Base-by-base conservation (phyloP, 805 yeast genomes). In the Candida railenensis region DNA sequence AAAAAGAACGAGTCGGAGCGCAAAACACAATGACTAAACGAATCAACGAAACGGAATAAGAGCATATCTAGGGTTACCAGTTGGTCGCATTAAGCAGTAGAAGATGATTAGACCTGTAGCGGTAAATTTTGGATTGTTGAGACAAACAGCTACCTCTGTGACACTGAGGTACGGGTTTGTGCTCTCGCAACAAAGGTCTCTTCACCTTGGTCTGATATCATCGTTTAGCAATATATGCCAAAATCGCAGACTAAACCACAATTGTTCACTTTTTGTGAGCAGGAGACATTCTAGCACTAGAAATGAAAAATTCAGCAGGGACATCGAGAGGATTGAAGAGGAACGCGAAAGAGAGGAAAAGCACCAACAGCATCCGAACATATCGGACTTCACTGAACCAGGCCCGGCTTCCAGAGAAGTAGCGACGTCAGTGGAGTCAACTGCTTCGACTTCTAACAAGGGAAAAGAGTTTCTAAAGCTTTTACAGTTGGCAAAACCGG, bases 401-500 rank as follows among this genome's bases (percentile, higher is more conserved):
- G 5, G 9, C 11, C 30, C 30, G 30, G 5, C 30, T 11, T 5
- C 11, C 9, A 7, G 11, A 7, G 30, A 25, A 25, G 30, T 5
- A 25, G 30, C 11, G 30, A 11, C 30, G 5, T 11, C 30, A 25
- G 30, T 7, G 5, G 30, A 25, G 30, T 5, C 30, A 5, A 7
- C 30, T 7, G 30, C 9, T 11, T 25, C 30, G 9, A 25, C 9
- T 25, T 25, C 30, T 25, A 11, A 5, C 5, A 25, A 25, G 30
- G 30, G 30, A 11, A 47, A 46, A 15, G 68, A 65, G 42, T 45
- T 63, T 12, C 38, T 37, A 11, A 61, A 62, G 39, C 48, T 67
- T n/a, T 25, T 65, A 5, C 46, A 42, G 15, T 47, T 62, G 20
- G 66, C 62, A 43, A 62, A 56, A 42, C 70, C 69, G 42, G 82